Base-by-base conservation (phyloP, 345 rosid species). In the Luvunga scandens region DNA sequence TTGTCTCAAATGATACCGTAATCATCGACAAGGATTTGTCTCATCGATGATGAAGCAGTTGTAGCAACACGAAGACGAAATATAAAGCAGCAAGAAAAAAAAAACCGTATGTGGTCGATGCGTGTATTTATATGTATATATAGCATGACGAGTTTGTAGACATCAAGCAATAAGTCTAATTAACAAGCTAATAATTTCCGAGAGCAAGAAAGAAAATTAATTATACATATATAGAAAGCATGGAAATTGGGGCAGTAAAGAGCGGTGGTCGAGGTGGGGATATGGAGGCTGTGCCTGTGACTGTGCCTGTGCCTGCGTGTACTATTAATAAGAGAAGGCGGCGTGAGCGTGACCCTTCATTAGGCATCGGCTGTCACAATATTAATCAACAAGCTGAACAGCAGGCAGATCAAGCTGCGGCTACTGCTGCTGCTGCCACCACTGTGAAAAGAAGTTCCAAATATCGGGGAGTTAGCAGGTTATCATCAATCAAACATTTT, bases 381-480 rank as follows among this genome's bases (percentile, higher is more conserved):
- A 0, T 3, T 42, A 42, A 74, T 42, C 76, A 76, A n/a, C 73
- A 36, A 55, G 75, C 39, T 33, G 57, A 69, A 27, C 76, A 62
- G 21, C 63, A 63, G 62, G 77, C 69, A 33, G 66, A 39, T 34
- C 57, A 28, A 45, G 27, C 61, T 9, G 67, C 55, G 2, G 75
- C 42, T 71, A 62, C 69, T 24, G 50, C 67, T 14, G 13, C 77
- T 9, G 50, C 83, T 66, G 83, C 85, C 31, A 78, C 85, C 4
- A 83, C 77, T 16, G 83, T 81, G 18, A 86, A 83, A 39, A 86
- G 86, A 75, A 86, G 89, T 65, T 84, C 89, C 39, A 86, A 83
- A 82, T 86, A 83, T 73, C 79, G 89, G 0, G 89, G 89, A 6
- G 86, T 86, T 25, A 83, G 89, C 85, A 83, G 81, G 87, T 84